These are phyloP conservation scores for Funneliformis caledonium DNA, from an alignment of 371 early-diverging fungal species.

Conservation along the genomic window DNA sequence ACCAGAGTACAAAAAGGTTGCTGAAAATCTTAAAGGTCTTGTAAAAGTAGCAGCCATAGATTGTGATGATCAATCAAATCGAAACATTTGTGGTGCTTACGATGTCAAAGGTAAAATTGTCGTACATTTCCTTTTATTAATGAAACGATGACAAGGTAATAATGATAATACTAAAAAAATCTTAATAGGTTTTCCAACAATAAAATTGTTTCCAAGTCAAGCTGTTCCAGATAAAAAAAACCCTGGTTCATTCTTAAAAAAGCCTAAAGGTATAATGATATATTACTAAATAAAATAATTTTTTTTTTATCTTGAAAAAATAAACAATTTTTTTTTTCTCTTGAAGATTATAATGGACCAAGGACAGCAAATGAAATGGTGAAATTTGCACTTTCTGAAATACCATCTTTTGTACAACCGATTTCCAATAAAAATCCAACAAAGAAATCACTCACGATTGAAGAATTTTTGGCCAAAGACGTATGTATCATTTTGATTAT, in stretches of 20 bases:
- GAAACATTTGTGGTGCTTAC: slow-evolving; percentile 74
- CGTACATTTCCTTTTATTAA: background rate
- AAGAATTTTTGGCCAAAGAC: slow-evolving; percentile 57
- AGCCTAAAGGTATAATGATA: slow-evolving; percentile 51
- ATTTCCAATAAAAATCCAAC: slow-evolving; percentile 57
- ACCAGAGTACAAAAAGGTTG: slow-evolving; percentile 89
- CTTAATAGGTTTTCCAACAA: slow-evolving; percentile 87
- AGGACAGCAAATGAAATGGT: slow-evolving; percentile 80
- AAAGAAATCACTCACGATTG: slow-evolving; percentile 58
- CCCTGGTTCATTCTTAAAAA: slow-evolving; percentile 55
- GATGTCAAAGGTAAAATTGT: slow-evolving; percentile 64
- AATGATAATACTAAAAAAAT: background rate
- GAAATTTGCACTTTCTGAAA: slow-evolving; percentile 62
- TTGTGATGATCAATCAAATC: slow-evolving; percentile 84
- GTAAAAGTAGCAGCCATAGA: slow-evolving; percentile 86
- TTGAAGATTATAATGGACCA: slow-evolving; percentile 82
- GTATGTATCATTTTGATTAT: slow-evolving; percentile 45
- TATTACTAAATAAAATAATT: background rate
- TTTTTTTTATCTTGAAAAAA: background rate
- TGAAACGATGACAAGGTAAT: background rate
- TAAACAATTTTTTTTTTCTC: background rate
- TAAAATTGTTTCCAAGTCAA: slow-evolving; percentile 79
- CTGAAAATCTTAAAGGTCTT: slow-evolving; percentile 77
- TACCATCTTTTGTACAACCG: slow-evolving; percentile 64
- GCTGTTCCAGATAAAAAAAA: slow-evolving; percentile 54